A percentile compares a stretch with the other conserved stretches of the same genome.
These are phyloP conservation scores for Anthracocystis panici-leucophaei DNA, from an alignment of 1,284 basidiomycete genomes.

Conservation along the genomic window DNA sequence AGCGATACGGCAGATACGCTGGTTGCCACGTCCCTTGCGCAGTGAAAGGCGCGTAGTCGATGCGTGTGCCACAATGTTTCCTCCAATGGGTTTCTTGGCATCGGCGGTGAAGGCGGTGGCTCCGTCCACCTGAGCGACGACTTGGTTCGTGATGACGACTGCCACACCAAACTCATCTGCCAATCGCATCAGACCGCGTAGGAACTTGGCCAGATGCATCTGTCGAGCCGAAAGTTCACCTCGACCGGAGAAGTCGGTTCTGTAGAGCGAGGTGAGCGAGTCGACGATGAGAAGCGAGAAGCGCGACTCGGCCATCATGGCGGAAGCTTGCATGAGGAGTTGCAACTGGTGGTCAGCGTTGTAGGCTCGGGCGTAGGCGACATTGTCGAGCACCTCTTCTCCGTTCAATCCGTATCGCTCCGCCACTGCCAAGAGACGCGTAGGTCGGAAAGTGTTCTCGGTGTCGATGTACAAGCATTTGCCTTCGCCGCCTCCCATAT, in stretches of 20 bases:
- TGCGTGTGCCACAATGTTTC: constrained; percentile 70
- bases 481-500: constrained; percentile 98
- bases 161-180: constrained; percentile 99
- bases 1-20: constrained; percentile 95
- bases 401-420: constrained; percentile 95
- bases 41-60: constrained; percentile 77
- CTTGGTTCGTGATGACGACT: constrained; percentile 97
- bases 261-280: constrained; percentile 94
- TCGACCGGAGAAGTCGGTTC: constrained; percentile 94
- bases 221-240: constrained; percentile 96
- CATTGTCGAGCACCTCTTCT: constrained; percentile 97
- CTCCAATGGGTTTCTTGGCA: constrained; percentile 89
- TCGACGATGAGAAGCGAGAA: constrained; percentile 97
- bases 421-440: constrained; percentile 91
- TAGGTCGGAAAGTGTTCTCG: constrained; percentile 97
- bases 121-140: constrained; percentile 93
- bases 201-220: constrained; percentile 95
- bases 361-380: constrained; percentile 97
- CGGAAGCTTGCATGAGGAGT: constrained; percentile 89
- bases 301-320: constrained; percentile 77
- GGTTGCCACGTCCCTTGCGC: constrained; percentile 91
- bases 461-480: constrained; percentile 99
- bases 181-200: constrained; percentile 89
- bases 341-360: constrained; percentile 98
- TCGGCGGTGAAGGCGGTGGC: constrained; percentile 72